These are phyloP conservation scores for Cladosporium sp. DNA, from an alignment of 2,329 filamentous ascomycete genomes.

Conservation along the genomic window DNA sequence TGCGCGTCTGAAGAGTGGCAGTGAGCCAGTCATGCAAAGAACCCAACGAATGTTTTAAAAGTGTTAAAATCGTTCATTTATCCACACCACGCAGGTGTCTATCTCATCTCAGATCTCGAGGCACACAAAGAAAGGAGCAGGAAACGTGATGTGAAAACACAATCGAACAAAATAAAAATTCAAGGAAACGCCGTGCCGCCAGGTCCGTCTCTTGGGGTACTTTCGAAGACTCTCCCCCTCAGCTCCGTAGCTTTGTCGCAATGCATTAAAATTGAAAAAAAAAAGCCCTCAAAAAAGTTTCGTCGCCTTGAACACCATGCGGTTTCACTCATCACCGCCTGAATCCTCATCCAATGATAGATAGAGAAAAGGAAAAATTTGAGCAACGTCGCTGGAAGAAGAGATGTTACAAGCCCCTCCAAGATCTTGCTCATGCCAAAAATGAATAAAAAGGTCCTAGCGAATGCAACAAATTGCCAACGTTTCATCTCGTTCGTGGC, in stretches of 20 bases:
- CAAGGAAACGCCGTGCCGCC: background rate
- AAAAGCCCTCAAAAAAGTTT: background rate
- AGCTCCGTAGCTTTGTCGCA: background rate
- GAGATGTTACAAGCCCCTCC: slow-evolving; percentile 5
- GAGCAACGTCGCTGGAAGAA: background rate
- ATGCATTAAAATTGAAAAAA: background rate
- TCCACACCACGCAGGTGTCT: no score
- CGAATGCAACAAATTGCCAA: background rate
- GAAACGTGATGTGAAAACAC: no score
- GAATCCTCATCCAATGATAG: background rate
- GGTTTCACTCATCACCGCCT: background rate
- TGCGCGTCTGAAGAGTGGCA: no score
- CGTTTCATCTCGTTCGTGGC: background rate
- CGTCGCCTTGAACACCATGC: background rate
- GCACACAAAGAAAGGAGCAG: no score
- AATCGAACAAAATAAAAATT: background rate
- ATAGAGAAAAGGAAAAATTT: background rate
- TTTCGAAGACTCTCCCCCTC: background rate
- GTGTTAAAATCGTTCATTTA: no score
- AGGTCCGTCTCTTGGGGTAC: background rate
- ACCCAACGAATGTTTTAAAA: no score
- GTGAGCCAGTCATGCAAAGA: no score
- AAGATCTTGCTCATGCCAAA: slow-evolving; percentile 2
- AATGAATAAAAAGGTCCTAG: background rate
- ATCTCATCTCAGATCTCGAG: no score